Conservation (phyloP, 2,329 filamentous ascomycete genomes). For the Penicillium decumbens region DNA sequence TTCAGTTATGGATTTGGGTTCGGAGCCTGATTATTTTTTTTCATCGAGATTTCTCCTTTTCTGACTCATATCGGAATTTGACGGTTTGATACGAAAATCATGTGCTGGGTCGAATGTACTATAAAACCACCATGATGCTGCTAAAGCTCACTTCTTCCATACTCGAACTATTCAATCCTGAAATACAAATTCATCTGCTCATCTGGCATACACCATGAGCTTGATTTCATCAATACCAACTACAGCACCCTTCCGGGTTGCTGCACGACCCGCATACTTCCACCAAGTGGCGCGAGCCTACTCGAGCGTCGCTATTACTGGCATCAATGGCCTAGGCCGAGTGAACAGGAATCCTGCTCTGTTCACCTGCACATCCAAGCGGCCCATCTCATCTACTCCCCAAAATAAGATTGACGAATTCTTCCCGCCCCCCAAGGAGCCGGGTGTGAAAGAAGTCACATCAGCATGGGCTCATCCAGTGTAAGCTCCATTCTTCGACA, state of each 20-base stretch:
- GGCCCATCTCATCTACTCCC: constrained; percentile 15
- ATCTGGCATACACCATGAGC: constrained; percentile 23
- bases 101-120: not conserved
- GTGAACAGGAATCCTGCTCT: constrained; percentile 9
- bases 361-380: constrained; percentile 8
- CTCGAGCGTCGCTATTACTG: constrained; percentile 20
- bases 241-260: constrained; percentile 27
- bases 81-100: not conserved
- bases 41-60: not conserved
- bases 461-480: constrained; percentile 42
- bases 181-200: not conserved
- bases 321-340: constrained; percentile 15
- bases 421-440: constrained; percentile 13
- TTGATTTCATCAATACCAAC: constrained; percentile 25
- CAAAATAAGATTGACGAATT: constrained; percentile 18
- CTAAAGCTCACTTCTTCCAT: not conserved
- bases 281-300: constrained; percentile 25
- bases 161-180: not conserved
- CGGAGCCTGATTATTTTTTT: not conserved
- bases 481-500: constrained; percentile 26
- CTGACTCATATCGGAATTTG: not conserved
- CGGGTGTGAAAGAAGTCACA: constrained; percentile 16
- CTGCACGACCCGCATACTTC: constrained; percentile 25
- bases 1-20: not conserved
- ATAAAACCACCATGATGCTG: not conserved